Evolutionary conservation across 78 protist genomes (phyloP), one percentile per base, ranked within the genome.

Genomic region (Capsaspora owczarzaki): DNA sequence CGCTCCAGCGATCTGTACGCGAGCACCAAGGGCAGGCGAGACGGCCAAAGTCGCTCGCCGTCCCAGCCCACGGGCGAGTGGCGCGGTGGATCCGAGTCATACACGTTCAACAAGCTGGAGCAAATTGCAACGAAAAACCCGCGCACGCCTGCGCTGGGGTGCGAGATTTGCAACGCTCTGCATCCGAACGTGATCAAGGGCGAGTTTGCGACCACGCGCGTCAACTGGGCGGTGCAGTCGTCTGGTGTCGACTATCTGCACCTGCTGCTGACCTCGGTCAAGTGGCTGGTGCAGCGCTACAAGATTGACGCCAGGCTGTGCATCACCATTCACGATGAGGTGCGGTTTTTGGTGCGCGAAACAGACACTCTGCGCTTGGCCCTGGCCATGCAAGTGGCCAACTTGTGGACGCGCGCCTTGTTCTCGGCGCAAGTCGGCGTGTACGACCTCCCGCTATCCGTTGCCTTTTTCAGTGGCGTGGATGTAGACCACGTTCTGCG

Each of bases 181-280:
- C 49, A 29, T 14, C 40, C 38, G 14, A 43, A 46, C 61, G 38
- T 77, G 41, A 10, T 0, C 22, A 16, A 12, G 66, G n/a, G 25
- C 66, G 66, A 56, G 14, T 16, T 56, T 16, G n/a, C 33, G 56
- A 2, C 69, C 31, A 37, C 44, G 29, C 79, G 79, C 43, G 22
- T 84, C 61, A 84, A 84, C 41, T 84, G 87, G 87, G 82, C 77
- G 38, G 82, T 84, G 42, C 87, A 84, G 38, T 74, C 81, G 22
- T 84, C 87, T 12, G 87, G 61, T 33, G 87, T 84, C 37, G 87
- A 84, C 82, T 84, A 72, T 27, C 46, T 84, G 51, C 87, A 84
- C 63, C 78, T 84, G 46, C 29, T 84, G 79, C 68, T 84, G 35
- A 44, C 33, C 22, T 41, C 74, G 35, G 61, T 72, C 74, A 35